Evolutionary conservation across 2,329 filamentous ascomycete genomes (phyloP).

Genomic region (Neobulgaria alba): DNA sequence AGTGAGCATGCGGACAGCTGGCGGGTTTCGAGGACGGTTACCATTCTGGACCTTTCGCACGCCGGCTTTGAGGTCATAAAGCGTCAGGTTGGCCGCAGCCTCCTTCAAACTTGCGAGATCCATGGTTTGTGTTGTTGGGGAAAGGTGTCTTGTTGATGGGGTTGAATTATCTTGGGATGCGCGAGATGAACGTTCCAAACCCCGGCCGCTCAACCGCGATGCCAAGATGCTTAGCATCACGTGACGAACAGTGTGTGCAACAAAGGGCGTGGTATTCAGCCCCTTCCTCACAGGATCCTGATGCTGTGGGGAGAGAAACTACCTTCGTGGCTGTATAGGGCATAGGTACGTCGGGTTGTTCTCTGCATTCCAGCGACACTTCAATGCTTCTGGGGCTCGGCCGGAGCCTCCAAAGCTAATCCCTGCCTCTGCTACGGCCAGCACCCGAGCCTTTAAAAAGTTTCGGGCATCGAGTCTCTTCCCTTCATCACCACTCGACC

Average conservation of each 20-base stretch:
- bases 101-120: slow-evolving; percentile 60
- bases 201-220: too few species aligned
- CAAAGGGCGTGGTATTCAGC: too few species aligned
- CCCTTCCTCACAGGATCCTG: too few species aligned
- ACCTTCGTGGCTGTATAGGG: too few species aligned
- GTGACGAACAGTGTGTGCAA: too few species aligned
- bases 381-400: neutral
- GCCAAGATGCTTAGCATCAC: too few species aligned
- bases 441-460: neutral
- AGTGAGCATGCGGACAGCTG: slow-evolving; percentile 24
- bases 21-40: slow-evolving; percentile 32
- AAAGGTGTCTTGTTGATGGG: neutral
- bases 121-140: slow-evolving; percentile 36
- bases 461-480: neutral
- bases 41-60: slow-evolving; percentile 73
- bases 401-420: neutral
- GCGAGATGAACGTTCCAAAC: neutral
- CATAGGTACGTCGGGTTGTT: too few species aligned
- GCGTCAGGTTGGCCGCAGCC: slow-evolving; percentile 62
- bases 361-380: too few species aligned
- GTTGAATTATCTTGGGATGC: slow-evolving; percentile 5
- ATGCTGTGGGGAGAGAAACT: too few species aligned
- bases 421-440: too few species aligned
- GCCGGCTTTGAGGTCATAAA: slow-evolving; percentile 69
- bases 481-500: neutral